Base-by-base conservation (phyloP, 2,329 filamentous ascomycete species). In the Didymella sp. region DNA sequence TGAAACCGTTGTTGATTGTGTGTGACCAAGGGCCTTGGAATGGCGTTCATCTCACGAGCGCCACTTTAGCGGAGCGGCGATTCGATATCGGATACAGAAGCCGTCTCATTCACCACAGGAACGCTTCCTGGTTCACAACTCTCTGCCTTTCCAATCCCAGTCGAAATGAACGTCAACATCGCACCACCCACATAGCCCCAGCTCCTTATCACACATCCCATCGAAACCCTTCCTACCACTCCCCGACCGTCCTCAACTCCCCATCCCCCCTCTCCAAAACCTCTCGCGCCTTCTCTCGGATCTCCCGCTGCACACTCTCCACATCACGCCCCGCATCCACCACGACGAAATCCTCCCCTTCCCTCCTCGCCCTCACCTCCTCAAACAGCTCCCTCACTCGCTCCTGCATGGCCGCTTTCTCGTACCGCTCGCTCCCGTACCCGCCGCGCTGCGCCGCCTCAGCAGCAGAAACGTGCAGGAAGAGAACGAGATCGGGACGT, bases 371-470 rank as follows among this genome's bases (percentile, higher is more conserved):
- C 60, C 81, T 77, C 63, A 88, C 69, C 12, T 79, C 78, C 37
- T 78, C 83, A 74, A 96, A 97, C 46, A 96, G 74, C 60, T 87
- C 84, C 19, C 91, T 80, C 13, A 98, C 95, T 9, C 87, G 84
- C 58, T 83, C 81, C 79, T 99, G 95, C 86, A 96, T 90, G 70
- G 88, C 87, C 58, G 84, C 85, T 73, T 87, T 89, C 79, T 99
- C 95, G 71, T 98, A 99, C 61, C 91, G 83, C 81, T 99, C 95
- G 17, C 83, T 85, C 1, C 95, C 95, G 81, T 89, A 99, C 0
- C 92, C 94, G n/a, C 92, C 92, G 17, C 95, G 83, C 66, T 83
- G 83, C 27, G 85, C 85, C 9, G 92, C 92, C 58, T 87, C 84
- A 45, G 87, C 85, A 31, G 91, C 85, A 6, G 88, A 86, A 47